These are phyloP conservation scores for Quambalaria eucalypti DNA, from an alignment of 1,284 basidiomycete species.

Conservation along the genomic window DNA sequence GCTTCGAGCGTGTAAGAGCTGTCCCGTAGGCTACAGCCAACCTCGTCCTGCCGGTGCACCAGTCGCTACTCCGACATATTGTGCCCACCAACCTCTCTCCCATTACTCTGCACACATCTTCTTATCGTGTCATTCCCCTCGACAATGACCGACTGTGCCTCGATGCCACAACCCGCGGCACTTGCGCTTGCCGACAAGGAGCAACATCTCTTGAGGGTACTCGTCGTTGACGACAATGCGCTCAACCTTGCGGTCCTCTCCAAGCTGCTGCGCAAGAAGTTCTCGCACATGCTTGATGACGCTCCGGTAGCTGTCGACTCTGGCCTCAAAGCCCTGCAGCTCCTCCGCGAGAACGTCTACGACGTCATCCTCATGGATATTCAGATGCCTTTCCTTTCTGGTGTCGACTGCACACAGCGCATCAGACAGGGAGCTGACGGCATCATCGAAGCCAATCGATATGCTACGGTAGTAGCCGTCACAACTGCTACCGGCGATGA, in stretches of 20 bases:
- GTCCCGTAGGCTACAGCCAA: too few relatives aligned
- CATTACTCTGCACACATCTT: too few relatives aligned
- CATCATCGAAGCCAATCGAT: conserved; percentile 22
- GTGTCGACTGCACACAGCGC: conserved; percentile 25
- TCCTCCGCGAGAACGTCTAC: conserved; percentile 27
- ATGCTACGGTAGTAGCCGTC: conserved; percentile 24
- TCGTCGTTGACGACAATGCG: conserved; percentile 37
- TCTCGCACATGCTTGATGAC: conserved; percentile 18
- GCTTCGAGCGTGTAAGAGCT: too few relatives aligned
- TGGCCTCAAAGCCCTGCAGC: conserved; percentile 33
- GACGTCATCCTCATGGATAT: conserved; percentile 38
- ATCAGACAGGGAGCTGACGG: conserved; percentile 29
- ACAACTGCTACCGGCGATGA: conserved; percentile 27
- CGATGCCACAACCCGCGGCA: too few relatives aligned
- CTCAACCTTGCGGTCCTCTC: conserved; percentile 32
- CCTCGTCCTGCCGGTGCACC: too few relatives aligned
- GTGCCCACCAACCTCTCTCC: too few relatives aligned
- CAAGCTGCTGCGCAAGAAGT: conserved; percentile 29
- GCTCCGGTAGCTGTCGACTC: conserved; percentile 27
- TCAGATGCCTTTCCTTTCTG: conserved; percentile 34
- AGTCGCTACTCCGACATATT: too few relatives aligned
- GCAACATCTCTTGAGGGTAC: conserved; percentile 22
- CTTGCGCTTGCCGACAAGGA: too few relatives aligned
- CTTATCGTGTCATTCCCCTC: too few relatives aligned
- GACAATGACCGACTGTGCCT: too few relatives aligned